Percentiles rank a stretch among this genome's conserved stretches.
Conservation (phyloP, 257 asterid genomes). For the Nicotiana knightiana region DNA sequence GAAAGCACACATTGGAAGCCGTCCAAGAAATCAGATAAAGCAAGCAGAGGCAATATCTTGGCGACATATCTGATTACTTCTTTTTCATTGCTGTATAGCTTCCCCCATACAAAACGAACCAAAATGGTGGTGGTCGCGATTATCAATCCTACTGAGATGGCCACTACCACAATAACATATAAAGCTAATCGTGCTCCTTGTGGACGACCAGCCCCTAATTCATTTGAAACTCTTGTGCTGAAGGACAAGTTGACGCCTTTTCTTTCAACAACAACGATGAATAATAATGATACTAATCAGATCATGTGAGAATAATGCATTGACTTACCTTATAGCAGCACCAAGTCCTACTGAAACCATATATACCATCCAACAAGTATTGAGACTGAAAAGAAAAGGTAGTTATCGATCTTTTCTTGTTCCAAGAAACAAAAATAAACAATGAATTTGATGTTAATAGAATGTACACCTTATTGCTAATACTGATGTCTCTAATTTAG, state of each 20-base stretch:
- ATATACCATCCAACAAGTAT: constrained; percentile 71
- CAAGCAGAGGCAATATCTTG: constrained; percentile 56
- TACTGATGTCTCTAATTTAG: constrained; percentile 65
- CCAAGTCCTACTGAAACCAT: constrained; percentile 74
- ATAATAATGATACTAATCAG: background rate
- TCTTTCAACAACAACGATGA: background rate
- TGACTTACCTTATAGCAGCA: constrained; percentile 58
- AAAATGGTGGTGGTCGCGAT: constrained; percentile 34
- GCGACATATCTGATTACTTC: constrained; percentile 60
- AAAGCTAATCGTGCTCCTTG: constrained; percentile 49
- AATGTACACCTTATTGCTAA: constrained; percentile 53
- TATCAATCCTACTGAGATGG: constrained; percentile 42
- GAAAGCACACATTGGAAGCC: constrained; percentile 81
- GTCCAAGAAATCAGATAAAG: constrained; percentile 62
- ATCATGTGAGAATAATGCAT: background rate
- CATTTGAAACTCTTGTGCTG: constrained; percentile 75
- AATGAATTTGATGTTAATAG: background rate
- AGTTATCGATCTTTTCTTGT: background rate
- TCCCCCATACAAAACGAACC: constrained; percentile 58
- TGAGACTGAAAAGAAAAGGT: constrained; percentile 38
- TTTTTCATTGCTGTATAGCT: constrained; percentile 54
- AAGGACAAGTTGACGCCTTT: background rate
- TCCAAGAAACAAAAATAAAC: background rate
- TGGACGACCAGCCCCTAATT: constrained; percentile 55
- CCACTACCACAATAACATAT: constrained; percentile 34